These are phyloP conservation scores for Linnemannia exigua DNA, from an alignment of 192 early-diverging fungal species.

Conservation along the genomic window DNA sequence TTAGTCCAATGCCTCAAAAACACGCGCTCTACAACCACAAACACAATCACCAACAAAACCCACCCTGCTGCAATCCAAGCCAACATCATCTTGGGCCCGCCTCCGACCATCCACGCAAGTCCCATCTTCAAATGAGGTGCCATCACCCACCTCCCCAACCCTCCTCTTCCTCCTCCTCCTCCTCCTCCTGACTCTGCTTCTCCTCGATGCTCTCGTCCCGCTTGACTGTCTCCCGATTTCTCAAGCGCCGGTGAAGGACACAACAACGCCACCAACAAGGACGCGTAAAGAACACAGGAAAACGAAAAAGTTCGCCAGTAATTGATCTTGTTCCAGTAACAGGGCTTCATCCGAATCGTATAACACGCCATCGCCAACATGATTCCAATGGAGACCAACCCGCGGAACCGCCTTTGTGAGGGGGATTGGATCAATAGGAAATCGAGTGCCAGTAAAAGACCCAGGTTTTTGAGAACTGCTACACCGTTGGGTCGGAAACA, in stretches of 20 bases:
- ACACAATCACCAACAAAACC: slow-evolving; percentile 69
- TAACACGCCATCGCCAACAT: slow-evolving; percentile 80
- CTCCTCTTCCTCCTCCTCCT: too few species aligned
- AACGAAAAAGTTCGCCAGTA: slow-evolving; percentile 77
- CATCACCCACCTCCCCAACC: slow-evolving; percentile 45
- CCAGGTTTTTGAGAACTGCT: slow-evolving; percentile 83
- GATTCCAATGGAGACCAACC: slow-evolving; percentile 77
- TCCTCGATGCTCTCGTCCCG: slow-evolving; percentile 17
- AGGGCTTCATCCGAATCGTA: slow-evolving; percentile 78
- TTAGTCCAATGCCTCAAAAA: slow-evolving; percentile 43
- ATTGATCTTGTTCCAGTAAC: slow-evolving; percentile 83
- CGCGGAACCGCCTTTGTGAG: slow-evolving; percentile 70
- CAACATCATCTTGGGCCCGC: slow-evolving; percentile 57
- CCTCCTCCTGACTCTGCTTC: slow-evolving; percentile 35
- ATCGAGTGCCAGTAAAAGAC: slow-evolving; percentile 76
- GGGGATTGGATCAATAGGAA: slow-evolving; percentile 74
- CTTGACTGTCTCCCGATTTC: slow-evolving; percentile 22
- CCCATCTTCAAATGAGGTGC: slow-evolving; percentile 38
- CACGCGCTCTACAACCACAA: slow-evolving; percentile 51
- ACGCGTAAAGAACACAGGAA: slow-evolving; percentile 79
- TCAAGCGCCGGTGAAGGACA: slow-evolving; percentile 60
- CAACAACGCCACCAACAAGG: slow-evolving; percentile 73
- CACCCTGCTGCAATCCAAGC: slow-evolving; percentile 70
- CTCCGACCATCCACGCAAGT: slow-evolving; percentile 27
- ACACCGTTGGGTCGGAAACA: slow-evolving; percentile 79